phyloP scores from a whole-genome alignment of 225 moss, liverwort and hornwort genomes.

The Rhytidiadelphus loreus region DNA sequence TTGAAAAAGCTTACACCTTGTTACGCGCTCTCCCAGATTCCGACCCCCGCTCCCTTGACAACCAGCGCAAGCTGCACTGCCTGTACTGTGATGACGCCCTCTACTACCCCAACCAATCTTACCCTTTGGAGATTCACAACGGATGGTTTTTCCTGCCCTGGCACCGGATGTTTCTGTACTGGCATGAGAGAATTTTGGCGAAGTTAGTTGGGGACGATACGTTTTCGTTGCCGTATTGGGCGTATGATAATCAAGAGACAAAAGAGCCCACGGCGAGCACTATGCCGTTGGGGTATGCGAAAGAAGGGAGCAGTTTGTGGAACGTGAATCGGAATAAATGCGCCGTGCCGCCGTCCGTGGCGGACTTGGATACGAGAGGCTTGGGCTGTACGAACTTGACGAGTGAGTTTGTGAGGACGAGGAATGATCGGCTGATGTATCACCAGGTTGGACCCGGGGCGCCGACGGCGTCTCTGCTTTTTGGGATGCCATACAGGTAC shows the following conservation, averaged over 20 bases:
- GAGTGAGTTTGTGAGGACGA: background rate
- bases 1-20: slow-evolving; percentile 12
- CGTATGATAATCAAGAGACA: slow-evolving; percentile 10
- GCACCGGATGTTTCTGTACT: slow-evolving; percentile 37
- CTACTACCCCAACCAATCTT: background rate
- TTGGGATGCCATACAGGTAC: slow-evolving; percentile 3
- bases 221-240: slow-evolving; percentile 34
- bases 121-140: slow-evolving; percentile 35
- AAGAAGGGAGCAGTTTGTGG: background rate
- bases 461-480: background rate
- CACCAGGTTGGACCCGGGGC: background rate
- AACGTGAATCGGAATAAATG: slow-evolving; percentile 4
- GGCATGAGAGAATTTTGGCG: slow-evolving; percentile 41
- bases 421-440: slow-evolving; percentile 6
- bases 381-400: background rate
- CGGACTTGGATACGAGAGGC: background rate
- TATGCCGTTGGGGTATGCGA: background rate
- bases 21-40: slow-evolving; percentile 7
- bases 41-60: slow-evolving; percentile 7
- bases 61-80: slow-evolving; percentile 9
- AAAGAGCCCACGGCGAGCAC: background rate
- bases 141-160: slow-evolving; percentile 39
- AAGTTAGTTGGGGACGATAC: slow-evolving; percentile 5
- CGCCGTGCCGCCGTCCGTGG: background rate
- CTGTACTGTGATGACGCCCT: slow-evolving; percentile 6